Conservation (phyloP, 768 basidiomycete species). For the Scleroderma bovista region DNA sequence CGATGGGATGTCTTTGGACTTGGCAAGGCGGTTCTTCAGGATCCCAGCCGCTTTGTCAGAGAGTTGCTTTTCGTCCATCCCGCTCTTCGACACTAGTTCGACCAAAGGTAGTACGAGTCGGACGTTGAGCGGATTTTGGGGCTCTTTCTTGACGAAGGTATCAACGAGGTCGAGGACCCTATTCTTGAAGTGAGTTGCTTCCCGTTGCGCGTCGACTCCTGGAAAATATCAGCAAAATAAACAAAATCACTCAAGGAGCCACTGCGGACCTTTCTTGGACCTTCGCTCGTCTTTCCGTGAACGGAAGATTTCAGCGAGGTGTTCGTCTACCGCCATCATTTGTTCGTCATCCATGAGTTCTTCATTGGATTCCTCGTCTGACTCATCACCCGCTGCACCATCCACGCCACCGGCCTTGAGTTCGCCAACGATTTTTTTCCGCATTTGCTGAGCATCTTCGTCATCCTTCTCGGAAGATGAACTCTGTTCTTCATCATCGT, state of each 20-base stretch:
- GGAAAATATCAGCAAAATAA: background rate
- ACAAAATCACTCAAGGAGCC: background rate
- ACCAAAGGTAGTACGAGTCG: slow-evolving; percentile 72
- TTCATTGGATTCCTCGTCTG: slow-evolving; percentile 49
- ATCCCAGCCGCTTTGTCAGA: slow-evolving; percentile 82
- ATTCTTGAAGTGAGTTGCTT: slow-evolving; percentile 95
- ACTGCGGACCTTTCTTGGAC: slow-evolving; percentile 54
- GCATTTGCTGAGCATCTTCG: slow-evolving; percentile 43
- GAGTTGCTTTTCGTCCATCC: slow-evolving; percentile 81
- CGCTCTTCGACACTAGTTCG: slow-evolving; percentile 60
- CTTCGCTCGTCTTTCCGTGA: slow-evolving; percentile 57
- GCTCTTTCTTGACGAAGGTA: slow-evolving; percentile 71
- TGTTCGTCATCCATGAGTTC: slow-evolving; percentile 93
- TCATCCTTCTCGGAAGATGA: slow-evolving; percentile 42
- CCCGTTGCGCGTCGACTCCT: slow-evolving; percentile 71
- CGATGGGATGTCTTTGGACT: slow-evolving; percentile 62
- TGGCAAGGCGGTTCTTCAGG: slow-evolving; percentile 65
- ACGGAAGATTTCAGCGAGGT: slow-evolving; percentile 84
- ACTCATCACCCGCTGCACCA: slow-evolving; percentile 45
- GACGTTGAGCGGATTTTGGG: slow-evolving; percentile 62
- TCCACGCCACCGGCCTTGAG: slow-evolving; percentile 55
- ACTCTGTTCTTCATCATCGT: slow-evolving; percentile 26
- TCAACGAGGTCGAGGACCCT: slow-evolving; percentile 94
- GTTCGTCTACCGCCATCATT: slow-evolving; percentile 95
- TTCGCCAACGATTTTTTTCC: slow-evolving; percentile 61